phyloP scores from a whole-genome alignment of 495 filamentous ascomycete genomes.

The Cairneyella variabilis region DNA sequence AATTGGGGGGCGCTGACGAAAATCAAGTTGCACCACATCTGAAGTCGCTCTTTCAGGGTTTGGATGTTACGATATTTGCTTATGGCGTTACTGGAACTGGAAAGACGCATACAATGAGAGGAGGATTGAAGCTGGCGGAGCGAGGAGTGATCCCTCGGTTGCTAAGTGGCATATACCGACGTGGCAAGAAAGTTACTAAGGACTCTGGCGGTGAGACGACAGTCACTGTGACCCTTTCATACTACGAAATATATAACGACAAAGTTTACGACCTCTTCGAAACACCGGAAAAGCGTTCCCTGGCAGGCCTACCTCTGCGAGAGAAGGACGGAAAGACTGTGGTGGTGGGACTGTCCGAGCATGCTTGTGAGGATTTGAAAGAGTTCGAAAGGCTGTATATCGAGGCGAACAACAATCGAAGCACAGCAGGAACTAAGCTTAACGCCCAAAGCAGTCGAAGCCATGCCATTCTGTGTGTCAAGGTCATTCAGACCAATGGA shows the following conservation, averaged over 20 bases:
- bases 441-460: conserved; percentile 93
- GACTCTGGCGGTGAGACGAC: conserved; percentile 70
- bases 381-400: conserved; percentile 93
- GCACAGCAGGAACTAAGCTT: conserved; percentile 90
- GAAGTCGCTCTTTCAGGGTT: conserved; percentile 89
- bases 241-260: conserved; percentile 99
- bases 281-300: conserved; percentile 81
- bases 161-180: conserved; percentile 80
- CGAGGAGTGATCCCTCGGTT: conserved; percentile 88
- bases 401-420: conserved; percentile 88
- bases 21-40: conserved; percentile 53
- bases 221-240: conserved; percentile 78
- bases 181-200: conserved; percentile 82
- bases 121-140: conserved; percentile 83
- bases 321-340: conserved; percentile 89
- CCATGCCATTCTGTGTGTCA: conserved; percentile 91
- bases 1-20: conserved; percentile 8
- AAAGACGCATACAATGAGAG: conserved; percentile 98
- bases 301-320: conserved; percentile 80
- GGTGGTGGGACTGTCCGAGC: conserved; percentile 87
- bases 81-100: conserved; percentile 95
- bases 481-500: conserved; percentile 69
- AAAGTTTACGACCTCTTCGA: conserved; percentile 94
- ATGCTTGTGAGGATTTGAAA: conserved; percentile 77
- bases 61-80: conserved; percentile 92